These are phyloP conservation scores for Breviolum minutum DNA, from an alignment of 73 alveolate genomes.

Conservation along the genomic window DNA sequence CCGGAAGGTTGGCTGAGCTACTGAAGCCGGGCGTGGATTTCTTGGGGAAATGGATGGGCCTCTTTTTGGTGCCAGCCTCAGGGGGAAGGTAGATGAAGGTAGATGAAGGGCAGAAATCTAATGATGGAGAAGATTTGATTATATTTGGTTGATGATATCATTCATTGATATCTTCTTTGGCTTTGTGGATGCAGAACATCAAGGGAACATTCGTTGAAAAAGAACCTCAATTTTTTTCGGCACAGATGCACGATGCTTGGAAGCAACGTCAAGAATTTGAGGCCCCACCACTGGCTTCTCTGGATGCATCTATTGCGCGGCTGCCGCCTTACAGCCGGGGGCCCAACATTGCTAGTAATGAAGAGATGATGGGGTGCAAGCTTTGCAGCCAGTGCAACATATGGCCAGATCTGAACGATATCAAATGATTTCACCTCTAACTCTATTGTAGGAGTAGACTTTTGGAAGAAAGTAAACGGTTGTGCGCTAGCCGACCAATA, in stretches of 20 bases:
- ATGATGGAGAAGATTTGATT: too few species aligned
- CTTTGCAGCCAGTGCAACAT: too few species aligned
- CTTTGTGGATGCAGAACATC: too few species aligned
- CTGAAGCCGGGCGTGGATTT: constrained; percentile 95
- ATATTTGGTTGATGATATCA: too few species aligned
- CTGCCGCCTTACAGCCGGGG: constrained; percentile 78
- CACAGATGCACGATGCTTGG: not conserved
- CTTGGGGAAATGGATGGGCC: constrained; percentile 93
- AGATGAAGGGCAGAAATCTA: too few species aligned
- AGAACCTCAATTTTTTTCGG: not conserved
- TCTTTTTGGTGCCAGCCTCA: constrained; percentile 17
- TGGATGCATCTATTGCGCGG: constrained; percentile 81
- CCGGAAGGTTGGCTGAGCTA: constrained; percentile 45
- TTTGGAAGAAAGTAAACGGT: too few species aligned
- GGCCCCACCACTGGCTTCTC: constrained; percentile 88
- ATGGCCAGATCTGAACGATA: too few species aligned
- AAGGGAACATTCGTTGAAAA: not conserved
- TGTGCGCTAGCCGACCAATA: too few species aligned
- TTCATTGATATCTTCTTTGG: too few species aligned
- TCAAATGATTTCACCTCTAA: too few species aligned
- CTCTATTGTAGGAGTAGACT: too few species aligned
- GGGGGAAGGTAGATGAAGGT: not conserved
- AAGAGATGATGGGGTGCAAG: not conserved
- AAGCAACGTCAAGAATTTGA: not conserved
- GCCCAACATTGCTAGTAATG: not conserved